Conservation (phyloP, 176 grass and related monocot species). For the Lolium rigidum region DNA sequence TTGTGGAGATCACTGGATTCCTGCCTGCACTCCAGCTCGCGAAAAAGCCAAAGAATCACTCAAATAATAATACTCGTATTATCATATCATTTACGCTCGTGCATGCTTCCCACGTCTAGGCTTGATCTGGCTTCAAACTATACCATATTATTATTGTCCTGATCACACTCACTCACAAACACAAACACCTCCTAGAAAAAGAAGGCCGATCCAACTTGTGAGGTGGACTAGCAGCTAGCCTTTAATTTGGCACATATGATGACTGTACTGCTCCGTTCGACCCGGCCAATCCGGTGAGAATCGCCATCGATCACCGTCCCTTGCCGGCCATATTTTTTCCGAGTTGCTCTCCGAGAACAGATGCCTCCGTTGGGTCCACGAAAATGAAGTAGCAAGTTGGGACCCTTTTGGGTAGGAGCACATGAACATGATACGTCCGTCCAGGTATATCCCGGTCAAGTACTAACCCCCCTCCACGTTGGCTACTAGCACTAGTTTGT, state of each 20-base stretch:
- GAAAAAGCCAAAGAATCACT: not conserved
- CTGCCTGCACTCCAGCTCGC: not conserved
- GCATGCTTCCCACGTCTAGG: conserved; percentile 32
- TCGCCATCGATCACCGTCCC: not conserved
- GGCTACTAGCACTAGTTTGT: not conserved
- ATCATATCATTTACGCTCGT: conserved; percentile 30
- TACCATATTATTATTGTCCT: not conserved
- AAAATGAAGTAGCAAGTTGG: not conserved
- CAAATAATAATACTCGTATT: not conserved
- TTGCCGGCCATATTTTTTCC: not conserved
- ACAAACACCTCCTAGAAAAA: not conserved
- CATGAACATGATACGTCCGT: not conserved
- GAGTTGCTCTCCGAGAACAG: not conserved
- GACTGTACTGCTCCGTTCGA: not conserved
- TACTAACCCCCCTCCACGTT: no score
- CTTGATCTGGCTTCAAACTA: not conserved
- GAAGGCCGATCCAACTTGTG: conserved; percentile 8
- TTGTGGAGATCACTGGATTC: not conserved
- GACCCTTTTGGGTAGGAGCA: not conserved
- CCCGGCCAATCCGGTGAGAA: conserved; percentile 34
- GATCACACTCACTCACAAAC: not conserved
- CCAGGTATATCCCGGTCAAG: not conserved
- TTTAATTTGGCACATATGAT: conserved; percentile 2
- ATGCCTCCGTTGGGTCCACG: not conserved
- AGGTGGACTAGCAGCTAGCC: not conserved